These are phyloP conservation scores for Endoconidiophora polonica DNA, from an alignment of 2,329 filamentous ascomycete genomes.

Conservation along the genomic window DNA sequence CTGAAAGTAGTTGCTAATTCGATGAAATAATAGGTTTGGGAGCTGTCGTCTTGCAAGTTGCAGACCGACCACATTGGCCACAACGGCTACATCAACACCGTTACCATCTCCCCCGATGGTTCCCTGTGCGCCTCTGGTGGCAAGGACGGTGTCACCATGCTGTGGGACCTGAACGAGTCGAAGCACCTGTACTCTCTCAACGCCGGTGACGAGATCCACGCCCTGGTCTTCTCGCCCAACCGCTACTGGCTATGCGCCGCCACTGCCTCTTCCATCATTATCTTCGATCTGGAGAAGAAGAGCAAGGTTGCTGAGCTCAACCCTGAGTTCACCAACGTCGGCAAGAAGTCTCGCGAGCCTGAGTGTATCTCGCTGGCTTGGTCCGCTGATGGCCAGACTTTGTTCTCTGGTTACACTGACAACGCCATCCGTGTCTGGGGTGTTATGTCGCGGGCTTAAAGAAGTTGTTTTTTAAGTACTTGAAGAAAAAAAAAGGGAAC, in stretches of 20 bases:
- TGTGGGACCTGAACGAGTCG: conserved; percentile 99
- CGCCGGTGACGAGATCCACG: conserved; percentile 98
- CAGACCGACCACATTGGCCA: conserved; percentile 99
- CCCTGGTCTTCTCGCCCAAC: conserved; percentile 99
- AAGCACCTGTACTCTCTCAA: conserved; percentile 99
- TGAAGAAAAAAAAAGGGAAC: conserved; percentile 14
- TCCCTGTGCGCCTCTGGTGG: conserved; percentile 97
- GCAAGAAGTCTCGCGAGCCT: conserved; percentile 98
- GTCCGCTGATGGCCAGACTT: conserved; percentile 95
- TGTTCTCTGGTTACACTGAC: conserved; percentile 99
- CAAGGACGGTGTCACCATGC: conserved; percentile 99
- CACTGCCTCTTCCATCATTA: conserved; percentile 95
- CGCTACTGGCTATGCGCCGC: conserved; percentile 99
- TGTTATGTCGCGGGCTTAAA: conserved; percentile 85
- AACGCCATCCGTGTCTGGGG: conserved; percentile 98
- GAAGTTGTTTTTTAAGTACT: conserved; percentile 13
- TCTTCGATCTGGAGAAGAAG: conserved; percentile 99
- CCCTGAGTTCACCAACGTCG: conserved; percentile 80
- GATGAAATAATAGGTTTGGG: conserved; percentile 64
- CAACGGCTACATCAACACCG: conserved; percentile 99
- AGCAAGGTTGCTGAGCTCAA: conserved; percentile 99
- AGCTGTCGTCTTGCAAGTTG: conserved; percentile 96
- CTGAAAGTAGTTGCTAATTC: too few species aligned
- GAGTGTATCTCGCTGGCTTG: conserved; percentile 96
- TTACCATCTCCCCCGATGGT: conserved; percentile 98